Conservation (phyloP, 177 flowering plant genomes). For the Vitis hybrid region DNA sequence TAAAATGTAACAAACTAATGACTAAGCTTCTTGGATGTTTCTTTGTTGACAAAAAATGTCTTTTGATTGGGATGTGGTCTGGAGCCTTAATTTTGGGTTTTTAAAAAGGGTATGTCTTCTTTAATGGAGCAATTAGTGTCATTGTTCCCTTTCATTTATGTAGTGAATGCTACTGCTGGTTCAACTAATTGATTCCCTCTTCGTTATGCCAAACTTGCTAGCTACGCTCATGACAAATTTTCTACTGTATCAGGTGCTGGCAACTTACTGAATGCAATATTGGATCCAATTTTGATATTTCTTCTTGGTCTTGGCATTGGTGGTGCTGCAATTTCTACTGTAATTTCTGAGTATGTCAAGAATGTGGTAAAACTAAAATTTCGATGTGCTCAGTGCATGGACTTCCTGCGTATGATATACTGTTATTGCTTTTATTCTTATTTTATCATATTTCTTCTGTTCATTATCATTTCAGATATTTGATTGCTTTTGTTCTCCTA, state of each 20-base stretch:
- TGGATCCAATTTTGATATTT: constrained; percentile 80
- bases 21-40: no score
- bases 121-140: no score
- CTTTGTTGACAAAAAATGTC: no score
- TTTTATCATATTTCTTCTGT: neutral
- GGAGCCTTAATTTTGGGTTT: no score
- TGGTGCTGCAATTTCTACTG: constrained; percentile 94
- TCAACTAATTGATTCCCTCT: neutral
- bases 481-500: constrained; percentile 77
- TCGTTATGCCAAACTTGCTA: neutral
- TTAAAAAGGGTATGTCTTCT: no score
- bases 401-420: neutral
- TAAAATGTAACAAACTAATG: no score
- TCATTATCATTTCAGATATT: constrained; percentile 49
- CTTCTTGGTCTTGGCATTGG: constrained; percentile 60
- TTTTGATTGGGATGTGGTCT: no score
- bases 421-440: neutral
- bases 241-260: constrained; percentile 70
- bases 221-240: neutral
- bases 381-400: neutral
- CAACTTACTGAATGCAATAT: constrained; percentile 69
- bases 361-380: constrained; percentile 50
- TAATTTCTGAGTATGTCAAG: constrained; percentile 89
- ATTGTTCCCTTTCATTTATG: neutral
- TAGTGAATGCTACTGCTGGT: neutral